A percentile compares a stretch with the other conserved stretches of the same genome.
Evolutionary conservation across 108 stramenopile species (phyloP).

Genomic region (Pseudonitzschia multiseries): DNA sequence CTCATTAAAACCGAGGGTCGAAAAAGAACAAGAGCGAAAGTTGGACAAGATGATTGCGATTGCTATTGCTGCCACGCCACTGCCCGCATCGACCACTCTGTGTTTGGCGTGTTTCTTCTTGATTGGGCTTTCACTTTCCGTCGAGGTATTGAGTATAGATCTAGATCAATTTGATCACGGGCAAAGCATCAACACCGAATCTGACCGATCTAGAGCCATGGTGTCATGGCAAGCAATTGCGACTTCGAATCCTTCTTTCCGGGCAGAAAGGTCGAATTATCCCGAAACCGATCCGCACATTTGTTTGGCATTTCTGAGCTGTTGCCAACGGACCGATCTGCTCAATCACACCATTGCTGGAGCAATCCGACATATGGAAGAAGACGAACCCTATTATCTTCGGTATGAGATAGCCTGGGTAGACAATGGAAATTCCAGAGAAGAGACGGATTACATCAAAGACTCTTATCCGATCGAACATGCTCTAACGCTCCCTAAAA

Average conservation of each 20-base stretch:
- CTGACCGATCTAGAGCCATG: slow-evolving; percentile 14
- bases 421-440: slow-evolving; percentile 38
- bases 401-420: slow-evolving; percentile 58
- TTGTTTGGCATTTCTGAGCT: slow-evolving; percentile 49
- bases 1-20: too few relatives aligned
- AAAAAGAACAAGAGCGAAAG: too few relatives aligned
- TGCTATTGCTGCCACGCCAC: not conserved
- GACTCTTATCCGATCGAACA: slow-evolving; percentile 47
- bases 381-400: slow-evolving; percentile 44
- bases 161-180: not conserved
- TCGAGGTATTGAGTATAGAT: not conserved
- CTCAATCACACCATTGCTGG: slow-evolving; percentile 47
- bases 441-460: slow-evolving; percentile 20
- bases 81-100: not conserved
- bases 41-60: not conserved
- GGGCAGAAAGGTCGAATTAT: slow-evolving; percentile 2
- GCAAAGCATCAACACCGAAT: not conserved
- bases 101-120: slow-evolving; percentile 1
- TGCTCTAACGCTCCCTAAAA: slow-evolving; percentile 33
- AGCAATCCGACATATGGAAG: slow-evolving; percentile 54
- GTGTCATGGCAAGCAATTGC: slow-evolving; percentile 6
- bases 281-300: slow-evolving; percentile 40
- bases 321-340: slow-evolving; percentile 46
- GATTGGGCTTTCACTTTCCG: not conserved
- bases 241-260: slow-evolving; percentile 8